Base-by-base conservation (phyloP, 2,329 filamentous ascomycete genomes). In the Metarhizium anisopliae region DNA sequence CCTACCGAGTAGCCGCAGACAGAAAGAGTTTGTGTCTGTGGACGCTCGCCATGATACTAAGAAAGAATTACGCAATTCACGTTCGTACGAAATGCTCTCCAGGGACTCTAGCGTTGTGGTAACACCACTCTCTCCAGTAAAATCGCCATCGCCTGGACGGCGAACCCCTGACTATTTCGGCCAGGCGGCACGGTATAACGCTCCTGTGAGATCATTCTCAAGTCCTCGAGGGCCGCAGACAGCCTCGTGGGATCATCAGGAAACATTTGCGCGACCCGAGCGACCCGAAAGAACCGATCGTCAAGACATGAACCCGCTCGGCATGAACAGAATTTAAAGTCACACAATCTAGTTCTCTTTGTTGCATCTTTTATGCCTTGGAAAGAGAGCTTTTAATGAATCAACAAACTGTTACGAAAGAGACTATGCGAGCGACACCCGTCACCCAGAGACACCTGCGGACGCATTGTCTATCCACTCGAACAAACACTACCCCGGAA, bases 1-100 rank as follows among this genome's bases (percentile, higher is more conserved):
- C 51, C 42, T 54, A 30, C 38, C 13, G 6, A 72, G 83, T 58
- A 70, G 73, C 40, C 73, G 76, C 54, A 75, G 72, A 57, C 83
- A 87, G 67, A 82, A 83, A 63, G 93, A 97, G 69, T 97, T 96
- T 64, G 88, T 96, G 60, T 95, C 90, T 43, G 85, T 88, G 50
- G 93, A 96, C 67, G 90, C 91, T 50, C 81, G 81, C 59, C 72
- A 74, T 63, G 78, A 82, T 58, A 70, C 79, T 57, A 84, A 84
- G 60, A 79, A 81, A 69, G 83, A 85, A 63, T 77, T 77, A 68
- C 81, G 83, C 38, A 45, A 42, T 52, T 53, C 56, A 50, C 51
- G 56, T 74, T 83, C 85, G 70, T 92, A 92, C 77, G 89, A 92
- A 77, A 91, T 92, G 87, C 84, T 92, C 64, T 82, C 80, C 62